Evolutionary conservation across 176 grass and related monocot species (phyloP), one percentile per base, ranked within the genome.

Genomic region (Aegilops longissima): DNA sequence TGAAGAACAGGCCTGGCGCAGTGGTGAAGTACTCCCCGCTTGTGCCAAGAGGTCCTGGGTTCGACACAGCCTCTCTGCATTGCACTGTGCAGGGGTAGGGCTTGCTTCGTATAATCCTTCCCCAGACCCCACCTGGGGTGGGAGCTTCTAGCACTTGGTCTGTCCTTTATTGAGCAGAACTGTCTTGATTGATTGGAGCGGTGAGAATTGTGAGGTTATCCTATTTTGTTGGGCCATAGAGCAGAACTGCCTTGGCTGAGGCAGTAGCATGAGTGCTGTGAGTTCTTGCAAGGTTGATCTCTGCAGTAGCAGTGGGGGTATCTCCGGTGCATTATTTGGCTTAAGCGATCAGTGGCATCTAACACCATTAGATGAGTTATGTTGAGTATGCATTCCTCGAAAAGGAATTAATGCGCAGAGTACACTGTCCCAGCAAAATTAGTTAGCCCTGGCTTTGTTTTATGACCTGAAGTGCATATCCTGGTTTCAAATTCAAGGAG

Each of bases 401-500:
- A 59, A 80, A 36, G 61, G 5, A 39, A 87, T 62, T 76, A 16
- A 77, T 81, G 30, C 30, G 40, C 59, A 24, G 61, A 58, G 29
- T 77, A 80, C 81, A 84, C 36, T 91, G 54, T 77, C 61, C 66
- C n/a, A 73, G 77, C 69, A 63, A 61, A n/a, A 76, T 36, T 76
- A 54, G n/a, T 87, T 45, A 68, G 66, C 33, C 14, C 12, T 30
- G n/a, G 30, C 24, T 77, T 38, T 78, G 7, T 86, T 33, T 59
- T 68, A 47, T 80, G 80, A 80, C 76, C 59, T 80, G 36, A 86
- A 70, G 51, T 47, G 58, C 33, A 9, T 30, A 58, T 84, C 61
- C 38, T 70, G 49, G 18, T 65, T 72, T 85, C 18, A 70, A 85
- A 83, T 73, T 85, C 18, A 70, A 65, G 77, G 82, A 76, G 27